Evolutionary conservation across 306 rosid species (phyloP).

Genomic region (Medicago lupulina): DNA sequence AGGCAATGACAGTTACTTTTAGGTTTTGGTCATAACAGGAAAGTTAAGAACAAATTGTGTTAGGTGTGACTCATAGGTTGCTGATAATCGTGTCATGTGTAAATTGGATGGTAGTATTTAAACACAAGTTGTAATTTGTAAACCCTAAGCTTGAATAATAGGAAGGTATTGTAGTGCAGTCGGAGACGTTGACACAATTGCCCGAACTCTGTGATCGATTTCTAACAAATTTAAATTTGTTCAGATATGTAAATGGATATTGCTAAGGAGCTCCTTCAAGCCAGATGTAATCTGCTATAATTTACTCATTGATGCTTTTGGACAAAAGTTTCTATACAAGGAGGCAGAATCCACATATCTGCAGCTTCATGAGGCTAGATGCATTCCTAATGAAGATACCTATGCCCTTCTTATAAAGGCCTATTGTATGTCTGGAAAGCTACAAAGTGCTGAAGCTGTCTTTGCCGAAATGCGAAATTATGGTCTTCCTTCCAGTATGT

Average conservation of each 20-base stretch:
- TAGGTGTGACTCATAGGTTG: too few relatives aligned
- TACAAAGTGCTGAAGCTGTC: constrained; percentile 83
- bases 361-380: constrained; percentile 72
- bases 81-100: too few relatives aligned
- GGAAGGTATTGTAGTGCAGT: too few relatives aligned
- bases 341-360: constrained; percentile 84
- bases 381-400: constrained; percentile 92
- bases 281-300: constrained; percentile 92
- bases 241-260: constrained; percentile 89
- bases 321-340: constrained; percentile 69
- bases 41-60: too few relatives aligned
- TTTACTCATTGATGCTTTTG: constrained; percentile 88
- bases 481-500: constrained; percentile 80
- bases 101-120: too few relatives aligned
- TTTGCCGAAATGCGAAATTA: constrained; percentile 77
- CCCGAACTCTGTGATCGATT: too few relatives aligned
- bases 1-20: too few relatives aligned
- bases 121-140: too few relatives aligned
- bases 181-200: too few relatives aligned
- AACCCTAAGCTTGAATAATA: too few relatives aligned
- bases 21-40: too few relatives aligned
- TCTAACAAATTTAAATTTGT: constrained; percentile 5
- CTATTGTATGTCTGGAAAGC: constrained; percentile 75
- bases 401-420: constrained; percentile 91
- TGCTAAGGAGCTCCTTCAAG: constrained; percentile 81